A percentile compares a stretch with the other conserved stretches of the same genome.
Conservation (phyloP, 345 rosid species). For the Heritiera fomes region DNA sequence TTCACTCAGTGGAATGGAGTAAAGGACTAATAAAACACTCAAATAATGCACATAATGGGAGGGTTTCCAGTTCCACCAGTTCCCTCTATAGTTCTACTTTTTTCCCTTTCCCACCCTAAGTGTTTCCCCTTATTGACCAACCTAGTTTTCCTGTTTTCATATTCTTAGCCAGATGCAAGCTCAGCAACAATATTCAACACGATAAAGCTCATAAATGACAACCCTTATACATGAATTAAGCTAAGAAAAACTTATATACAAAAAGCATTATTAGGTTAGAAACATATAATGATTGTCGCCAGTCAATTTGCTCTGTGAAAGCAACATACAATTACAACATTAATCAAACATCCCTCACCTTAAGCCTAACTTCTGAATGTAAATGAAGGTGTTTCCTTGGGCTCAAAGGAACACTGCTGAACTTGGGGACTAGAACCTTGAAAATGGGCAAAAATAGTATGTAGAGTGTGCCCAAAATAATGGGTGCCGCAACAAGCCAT, state of each 20-base stretch:
- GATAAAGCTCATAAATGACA: neutral
- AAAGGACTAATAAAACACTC: neutral
- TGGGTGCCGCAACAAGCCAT: slow-evolving; percentile 67
- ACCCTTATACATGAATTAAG: neutral
- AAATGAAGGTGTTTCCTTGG: slow-evolving; percentile 40
- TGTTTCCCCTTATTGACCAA: neutral
- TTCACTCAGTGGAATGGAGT: neutral
- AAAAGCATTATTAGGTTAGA: neutral
- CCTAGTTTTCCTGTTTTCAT: neutral
- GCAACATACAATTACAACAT: slow-evolving; percentile 1
- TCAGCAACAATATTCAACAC: neutral
- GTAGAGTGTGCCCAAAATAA: slow-evolving; percentile 47
- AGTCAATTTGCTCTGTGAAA: slow-evolving; percentile 7
- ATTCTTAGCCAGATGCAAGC: neutral
- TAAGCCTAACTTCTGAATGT: slow-evolving; percentile 42
- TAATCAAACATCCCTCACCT: slow-evolving; percentile 65
- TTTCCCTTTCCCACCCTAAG: neutral
- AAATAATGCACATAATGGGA: neutral
- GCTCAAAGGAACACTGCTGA: slow-evolving; percentile 41
- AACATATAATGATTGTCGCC: neutral
- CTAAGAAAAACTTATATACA: slow-evolving; percentile 25
- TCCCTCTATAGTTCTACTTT: neutral
- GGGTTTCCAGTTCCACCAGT: neutral
- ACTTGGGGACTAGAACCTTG: slow-evolving; percentile 59
- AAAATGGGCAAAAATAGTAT: slow-evolving; percentile 52